Base-by-base conservation (phyloP, 148 eudicot species). In the Rhododendron ferrugineum region DNA sequence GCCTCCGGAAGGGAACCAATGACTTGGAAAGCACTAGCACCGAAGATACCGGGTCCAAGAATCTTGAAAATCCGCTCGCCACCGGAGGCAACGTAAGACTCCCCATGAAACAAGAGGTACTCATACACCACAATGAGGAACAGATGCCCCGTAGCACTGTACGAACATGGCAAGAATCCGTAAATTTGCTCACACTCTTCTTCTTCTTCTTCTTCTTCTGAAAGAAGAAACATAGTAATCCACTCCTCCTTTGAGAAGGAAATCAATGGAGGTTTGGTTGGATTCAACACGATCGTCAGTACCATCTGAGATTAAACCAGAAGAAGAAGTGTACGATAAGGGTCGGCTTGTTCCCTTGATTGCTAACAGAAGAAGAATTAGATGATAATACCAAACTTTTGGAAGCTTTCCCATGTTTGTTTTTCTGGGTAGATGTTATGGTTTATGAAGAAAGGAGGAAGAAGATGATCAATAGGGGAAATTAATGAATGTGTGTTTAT, bases 1-100 rank as follows among this genome's bases (percentile, higher is more conserved):
- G 98, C 98, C 86, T 97, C 99, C 49, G 99, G 99, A 32, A 97
- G 92, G 83, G 98, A 95, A 4, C 99, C 96, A 80, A 97, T 96
- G 74, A 94, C 75, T 84, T 14, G 98, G 99, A 52, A 97, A 93
- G 66, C 95, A 89, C 14, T 94, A 89, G 2, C 99, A 26, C 98
- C 99, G 73, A 97, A 78, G 66, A 97, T 86, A 32, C 99, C 99
- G 5, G 99, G 99, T 0, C 99, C 99, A 44, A 95, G 88, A 85
- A 95, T 93, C 89, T 97, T 97, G 60, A 97, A 86, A 92, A 97
- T 87, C 16, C 93, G 90, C 81, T 95, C 96, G 82, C 98, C 89
- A 1, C 89, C 89, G 0, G 89, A 66, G 60, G 88, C 85, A 14
- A 87, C 88, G 58, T 89, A 89, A 26, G 84, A 76, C 32, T 89